phyloP scores from a whole-genome alignment of 106 monocot genomes.

The Narthecium ossifragum region DNA sequence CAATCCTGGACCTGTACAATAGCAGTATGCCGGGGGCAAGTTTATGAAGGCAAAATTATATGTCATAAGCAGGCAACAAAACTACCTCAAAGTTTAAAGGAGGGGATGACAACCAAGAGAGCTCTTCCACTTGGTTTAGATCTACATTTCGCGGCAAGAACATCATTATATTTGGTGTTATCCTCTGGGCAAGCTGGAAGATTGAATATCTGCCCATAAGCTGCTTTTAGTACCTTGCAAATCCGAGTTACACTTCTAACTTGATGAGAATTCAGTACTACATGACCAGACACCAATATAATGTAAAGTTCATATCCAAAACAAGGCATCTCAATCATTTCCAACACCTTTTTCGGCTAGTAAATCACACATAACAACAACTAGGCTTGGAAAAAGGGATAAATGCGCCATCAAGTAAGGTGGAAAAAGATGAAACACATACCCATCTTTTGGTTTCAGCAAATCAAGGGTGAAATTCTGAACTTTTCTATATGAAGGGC shows the following conservation, averaged over 20 bases:
- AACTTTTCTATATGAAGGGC: slow-evolving; percentile 43
- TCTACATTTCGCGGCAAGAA: slow-evolving; percentile 70
- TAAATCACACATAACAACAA: too few species aligned
- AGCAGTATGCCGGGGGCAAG: neutral
- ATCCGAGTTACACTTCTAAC: too few species aligned
- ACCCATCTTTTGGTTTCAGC: slow-evolving; percentile 75
- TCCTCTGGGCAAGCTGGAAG: slow-evolving; percentile 55
- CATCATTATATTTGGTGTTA: slow-evolving; percentile 71
- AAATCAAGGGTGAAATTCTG: slow-evolving; percentile 50
- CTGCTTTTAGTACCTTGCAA: neutral
- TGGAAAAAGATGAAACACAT: slow-evolving; percentile 3
- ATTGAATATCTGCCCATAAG: slow-evolving; percentile 43
- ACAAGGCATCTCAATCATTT: too few species aligned
- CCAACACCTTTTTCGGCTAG: too few species aligned
- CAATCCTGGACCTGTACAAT: too few species aligned
- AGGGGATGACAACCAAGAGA: slow-evolving; percentile 72
- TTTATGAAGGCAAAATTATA: neutral
- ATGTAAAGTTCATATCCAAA: too few species aligned
- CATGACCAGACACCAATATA: too few species aligned
- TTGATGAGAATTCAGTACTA: too few species aligned
- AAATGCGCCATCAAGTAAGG: too few species aligned
- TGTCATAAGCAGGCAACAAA: neutral
- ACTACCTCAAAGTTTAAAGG: slow-evolving; percentile 49
- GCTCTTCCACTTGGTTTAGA: slow-evolving; percentile 59
- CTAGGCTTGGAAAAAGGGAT: too few species aligned